Evolutionary conservation across 2,329 filamentous ascomycete genomes (phyloP), one percentile per base, ranked within the genome.

Genomic region (Samsoniella hepiali): DNA sequence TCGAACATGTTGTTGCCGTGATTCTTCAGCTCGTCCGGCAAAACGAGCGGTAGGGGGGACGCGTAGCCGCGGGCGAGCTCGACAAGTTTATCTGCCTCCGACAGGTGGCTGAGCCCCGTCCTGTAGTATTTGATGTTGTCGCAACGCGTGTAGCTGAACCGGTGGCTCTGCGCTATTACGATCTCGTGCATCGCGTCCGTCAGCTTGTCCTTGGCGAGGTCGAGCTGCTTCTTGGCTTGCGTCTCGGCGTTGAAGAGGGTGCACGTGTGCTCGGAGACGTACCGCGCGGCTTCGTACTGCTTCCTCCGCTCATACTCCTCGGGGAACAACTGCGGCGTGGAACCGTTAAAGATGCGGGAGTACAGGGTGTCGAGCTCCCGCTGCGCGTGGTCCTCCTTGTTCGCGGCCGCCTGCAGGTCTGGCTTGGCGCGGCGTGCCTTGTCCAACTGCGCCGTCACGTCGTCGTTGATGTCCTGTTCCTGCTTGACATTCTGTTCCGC

Each of bases 91-190:
- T 85, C 79, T 10, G 82, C 82, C 44, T 75, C 73, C 53, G 76
- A 74, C 15, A 88, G 76, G 8, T 78, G 76, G 65, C 79, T 80
- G 31, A 81, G 76, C 72, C 87, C 84, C 74, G 82, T 79, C 77
- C 84, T 81, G 69, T 83, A 81, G 2, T 72, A 71, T 55, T 81
- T 74, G 4, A 74, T 75, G 13, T 80, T 81, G 17, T 81, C 81
- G 47, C 81, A 82, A 58, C 80, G 81, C 70, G 82, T 79, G 64
- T 85, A n/a, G n/a, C n/a, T n/a, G n/a, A n/a, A n/a, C n/a, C n/a
- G n/a, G n/a, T n/a, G n/a, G n/a, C n/a, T n/a, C n/a, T n/a, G n/a
- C n/a, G n/a, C n/a, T n/a, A n/a, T n/a, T n/a, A n/a, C n/a, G n/a
- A n/a, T n/a, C n/a, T n/a, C n/a, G n/a, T n/a, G n/a, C n/a, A n/a